A percentile compares a stretch with the other conserved stretches of the same genome.
Evolutionary conservation across 2,329 filamentous ascomycete species (phyloP).

Genomic region (Capronia epimyces): DNA sequence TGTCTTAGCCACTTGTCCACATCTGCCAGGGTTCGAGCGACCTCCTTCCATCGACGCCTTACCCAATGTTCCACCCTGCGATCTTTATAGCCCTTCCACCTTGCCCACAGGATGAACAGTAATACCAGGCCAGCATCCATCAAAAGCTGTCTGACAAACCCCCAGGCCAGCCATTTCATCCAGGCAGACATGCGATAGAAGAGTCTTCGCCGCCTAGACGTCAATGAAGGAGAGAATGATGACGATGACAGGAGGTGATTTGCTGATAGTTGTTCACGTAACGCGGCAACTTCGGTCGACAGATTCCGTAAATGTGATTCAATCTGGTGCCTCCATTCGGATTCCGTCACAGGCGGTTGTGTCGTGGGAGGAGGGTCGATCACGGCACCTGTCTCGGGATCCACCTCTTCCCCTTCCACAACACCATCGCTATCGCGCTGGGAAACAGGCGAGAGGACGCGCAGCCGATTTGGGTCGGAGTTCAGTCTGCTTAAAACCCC

Average conservation of each 20-base stretch:
- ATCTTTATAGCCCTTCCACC: conserved; percentile 37
- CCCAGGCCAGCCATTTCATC: conserved; percentile 66
- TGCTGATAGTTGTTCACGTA: conserved; percentile 82
- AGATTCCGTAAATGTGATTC: conserved; percentile 82
- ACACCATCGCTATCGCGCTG: conserved; percentile 51
- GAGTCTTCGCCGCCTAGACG: conserved; percentile 38
- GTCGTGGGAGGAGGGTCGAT: conserved; percentile 29
- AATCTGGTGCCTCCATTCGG: conserved; percentile 46
- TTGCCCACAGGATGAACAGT: conserved; percentile 38
- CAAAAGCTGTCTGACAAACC: conserved; percentile 64
- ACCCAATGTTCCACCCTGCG: conserved; percentile 37
- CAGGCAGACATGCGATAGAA: conserved; percentile 63
- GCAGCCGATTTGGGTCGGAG: conserved; percentile 48
- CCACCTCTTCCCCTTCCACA: conserved; percentile 35
- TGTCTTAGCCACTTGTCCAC: conserved; percentile 11
- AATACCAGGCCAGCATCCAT: conserved; percentile 58
- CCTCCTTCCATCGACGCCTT: conserved; percentile 21
- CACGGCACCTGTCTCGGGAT: conserved; percentile 27
- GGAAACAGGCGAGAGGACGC: conserved; percentile 77
- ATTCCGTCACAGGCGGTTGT: conserved; percentile 1
- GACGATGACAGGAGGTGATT: conserved; percentile 53
- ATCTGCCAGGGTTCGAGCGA: conserved; percentile 2
- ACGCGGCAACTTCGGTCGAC: conserved; percentile 84
- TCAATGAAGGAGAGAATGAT: conserved; percentile 31
- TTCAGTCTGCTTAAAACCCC: conserved; percentile 11